These are phyloP conservation scores for Xylaria sp. DNA, from an alignment of 2,329 filamentous ascomycete genomes.

Conservation along the genomic window DNA sequence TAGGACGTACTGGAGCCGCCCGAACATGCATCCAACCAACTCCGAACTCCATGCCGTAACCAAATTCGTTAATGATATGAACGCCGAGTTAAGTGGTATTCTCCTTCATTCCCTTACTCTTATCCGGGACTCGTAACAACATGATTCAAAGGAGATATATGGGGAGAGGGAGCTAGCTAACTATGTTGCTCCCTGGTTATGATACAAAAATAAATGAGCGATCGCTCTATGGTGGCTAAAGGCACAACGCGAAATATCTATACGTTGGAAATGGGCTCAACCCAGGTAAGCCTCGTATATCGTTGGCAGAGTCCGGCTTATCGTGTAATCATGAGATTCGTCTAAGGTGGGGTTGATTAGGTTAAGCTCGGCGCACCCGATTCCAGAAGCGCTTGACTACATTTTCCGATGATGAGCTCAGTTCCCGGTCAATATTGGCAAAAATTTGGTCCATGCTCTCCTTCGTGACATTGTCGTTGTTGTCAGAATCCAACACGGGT, in stretches of 20 bases:
- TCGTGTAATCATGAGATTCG: background rate
- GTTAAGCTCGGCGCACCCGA: conserved; percentile 54
- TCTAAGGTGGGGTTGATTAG: background rate
- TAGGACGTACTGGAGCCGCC: conserved; percentile 6
- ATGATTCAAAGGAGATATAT: conserved; percentile 12
- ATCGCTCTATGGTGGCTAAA: conserved; percentile 5
- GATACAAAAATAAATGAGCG: conserved; percentile 22
- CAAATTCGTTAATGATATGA: conserved; percentile 22
- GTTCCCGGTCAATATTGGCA: conserved; percentile 57
- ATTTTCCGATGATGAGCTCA: conserved; percentile 51
- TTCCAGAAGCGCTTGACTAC: conserved; percentile 71
- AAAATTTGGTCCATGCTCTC: conserved; percentile 61
- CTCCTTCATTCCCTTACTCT: background rate
- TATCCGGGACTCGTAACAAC: background rate
- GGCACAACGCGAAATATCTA: background rate
- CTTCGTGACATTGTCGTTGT: conserved; percentile 49
- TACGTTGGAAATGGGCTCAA: background rate
- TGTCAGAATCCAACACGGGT: conserved; percentile 39
- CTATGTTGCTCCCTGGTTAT: conserved; percentile 23
- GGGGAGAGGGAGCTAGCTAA: background rate
- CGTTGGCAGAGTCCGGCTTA: background rate
- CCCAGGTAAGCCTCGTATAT: background rate
- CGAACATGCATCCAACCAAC: conserved; percentile 25
- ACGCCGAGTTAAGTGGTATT: conserved; percentile 21
- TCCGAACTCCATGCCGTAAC: conserved; percentile 38